Conservation (phyloP, 257 asterid genomes). For the Rhazya stricta region DNA sequence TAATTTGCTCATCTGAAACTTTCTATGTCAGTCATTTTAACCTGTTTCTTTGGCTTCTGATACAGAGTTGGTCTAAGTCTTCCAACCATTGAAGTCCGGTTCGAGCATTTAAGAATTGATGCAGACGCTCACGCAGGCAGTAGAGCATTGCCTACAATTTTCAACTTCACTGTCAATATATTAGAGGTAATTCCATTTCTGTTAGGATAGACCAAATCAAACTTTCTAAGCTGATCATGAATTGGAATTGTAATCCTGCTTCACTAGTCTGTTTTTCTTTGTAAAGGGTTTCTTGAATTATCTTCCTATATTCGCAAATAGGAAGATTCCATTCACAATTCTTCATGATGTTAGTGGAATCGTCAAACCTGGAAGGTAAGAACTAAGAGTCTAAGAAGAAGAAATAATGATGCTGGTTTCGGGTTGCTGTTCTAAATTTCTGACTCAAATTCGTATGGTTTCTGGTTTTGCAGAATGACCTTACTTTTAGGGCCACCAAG, state of each 20-base stretch:
- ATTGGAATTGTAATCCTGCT: not conserved
- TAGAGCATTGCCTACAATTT: slow-evolving; percentile 37
- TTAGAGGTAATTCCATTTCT: slow-evolving; percentile 40
- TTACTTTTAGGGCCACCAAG: slow-evolving; percentile 73
- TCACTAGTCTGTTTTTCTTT: not conserved
- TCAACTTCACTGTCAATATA: slow-evolving; percentile 41
- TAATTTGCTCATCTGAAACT: not conserved
- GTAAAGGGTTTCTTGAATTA: slow-evolving; percentile 40
- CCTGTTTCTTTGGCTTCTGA: not conserved
- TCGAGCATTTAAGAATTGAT: slow-evolving; percentile 32
- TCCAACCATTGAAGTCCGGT: slow-evolving; percentile 36
- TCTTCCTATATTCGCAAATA: slow-evolving; percentile 40
- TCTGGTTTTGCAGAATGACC: slow-evolving; percentile 47
- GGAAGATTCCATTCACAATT: slow-evolving; percentile 49
- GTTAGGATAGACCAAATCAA: not conserved
- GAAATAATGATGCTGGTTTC: not conserved
- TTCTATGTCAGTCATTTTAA: not conserved
- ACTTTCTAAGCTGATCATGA: not conserved
- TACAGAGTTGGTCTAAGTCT: slow-evolving; percentile 35
- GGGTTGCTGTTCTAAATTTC: not conserved
- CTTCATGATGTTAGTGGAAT: slow-evolving; percentile 58
- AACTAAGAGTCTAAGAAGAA: not conserved
- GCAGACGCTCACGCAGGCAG: slow-evolving; percentile 27
- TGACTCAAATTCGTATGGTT: not conserved
- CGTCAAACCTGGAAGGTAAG: slow-evolving; percentile 61